Percentiles rank a stretch among this genome's conserved stretches.
Conservation (phyloP, 1,284 basidiomycete genomes). For the Exobasidium rhododendri region DNA sequence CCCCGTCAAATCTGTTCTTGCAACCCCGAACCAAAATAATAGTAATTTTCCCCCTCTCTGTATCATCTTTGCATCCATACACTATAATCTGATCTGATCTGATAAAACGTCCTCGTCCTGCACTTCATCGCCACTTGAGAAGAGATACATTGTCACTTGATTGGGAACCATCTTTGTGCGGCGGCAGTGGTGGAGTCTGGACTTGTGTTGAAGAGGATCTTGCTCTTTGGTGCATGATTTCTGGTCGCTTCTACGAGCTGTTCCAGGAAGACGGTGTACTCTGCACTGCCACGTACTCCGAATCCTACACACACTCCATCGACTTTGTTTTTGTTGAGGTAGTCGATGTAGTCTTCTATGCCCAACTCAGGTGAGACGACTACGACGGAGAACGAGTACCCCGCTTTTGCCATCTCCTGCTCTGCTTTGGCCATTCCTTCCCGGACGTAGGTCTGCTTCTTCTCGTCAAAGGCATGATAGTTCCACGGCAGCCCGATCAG, state of each 20-base stretch:
- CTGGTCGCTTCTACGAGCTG: background rate
- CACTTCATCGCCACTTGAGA: too few species aligned
- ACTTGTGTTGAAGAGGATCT: slow-evolving; percentile 2
- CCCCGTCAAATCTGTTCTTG: too few species aligned
- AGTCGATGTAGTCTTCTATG: background rate
- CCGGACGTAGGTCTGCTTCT: background rate
- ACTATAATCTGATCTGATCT: too few species aligned
- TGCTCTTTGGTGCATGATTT: background rate
- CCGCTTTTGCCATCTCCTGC: background rate
- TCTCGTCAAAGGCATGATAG: background rate
- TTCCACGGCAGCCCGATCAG: background rate
- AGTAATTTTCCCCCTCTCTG: background rate
- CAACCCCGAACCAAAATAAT: too few species aligned
- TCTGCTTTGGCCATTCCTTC: background rate
- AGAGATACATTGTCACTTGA: too few species aligned
- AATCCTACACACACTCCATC: background rate
- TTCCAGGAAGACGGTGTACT: background rate
- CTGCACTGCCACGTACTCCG: background rate
- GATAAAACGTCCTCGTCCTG: too few species aligned
- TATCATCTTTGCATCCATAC: background rate
- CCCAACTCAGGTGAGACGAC: background rate
- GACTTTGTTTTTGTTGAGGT: background rate
- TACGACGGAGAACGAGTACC: background rate
- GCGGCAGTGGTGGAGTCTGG: background rate
- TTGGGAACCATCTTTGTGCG: background rate